phyloP scores from a whole-genome alignment of 352 stramenopile genomes.

The Phytophthora pini region DNA sequence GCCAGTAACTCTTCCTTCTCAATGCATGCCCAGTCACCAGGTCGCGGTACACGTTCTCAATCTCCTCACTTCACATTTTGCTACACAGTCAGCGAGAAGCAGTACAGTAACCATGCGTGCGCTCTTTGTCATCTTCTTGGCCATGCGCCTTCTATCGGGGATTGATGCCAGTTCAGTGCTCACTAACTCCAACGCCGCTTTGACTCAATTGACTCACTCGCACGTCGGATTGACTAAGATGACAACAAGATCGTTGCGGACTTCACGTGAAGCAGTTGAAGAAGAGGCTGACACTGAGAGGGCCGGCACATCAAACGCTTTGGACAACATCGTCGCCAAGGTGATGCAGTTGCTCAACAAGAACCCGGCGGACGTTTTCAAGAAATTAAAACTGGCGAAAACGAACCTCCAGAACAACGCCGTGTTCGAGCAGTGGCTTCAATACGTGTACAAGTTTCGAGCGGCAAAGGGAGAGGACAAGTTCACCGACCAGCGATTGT shows the following conservation, averaged over 20 bases:
- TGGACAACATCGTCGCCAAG: neutral
- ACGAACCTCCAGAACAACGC: neutral
- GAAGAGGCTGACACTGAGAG: neutral
- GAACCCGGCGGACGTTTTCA: constrained; percentile 1
- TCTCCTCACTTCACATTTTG: neutral
- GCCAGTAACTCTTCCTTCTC: no score
- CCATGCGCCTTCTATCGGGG: neutral
- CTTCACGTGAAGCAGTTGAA: neutral
- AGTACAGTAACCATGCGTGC: neutral
- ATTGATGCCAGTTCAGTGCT: neutral
- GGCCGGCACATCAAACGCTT: neutral
- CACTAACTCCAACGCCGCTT: neutral
- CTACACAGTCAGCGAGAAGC: no score
- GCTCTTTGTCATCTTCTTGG: neutral
- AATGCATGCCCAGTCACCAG: no score
- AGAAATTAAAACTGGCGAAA: neutral
- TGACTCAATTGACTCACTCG: neutral
- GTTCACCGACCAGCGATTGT: neutral
- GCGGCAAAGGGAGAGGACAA: neutral
- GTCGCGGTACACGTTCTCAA: neutral
- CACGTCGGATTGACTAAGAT: neutral
- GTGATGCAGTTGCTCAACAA: neutral
- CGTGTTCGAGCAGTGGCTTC: constrained; percentile 4
- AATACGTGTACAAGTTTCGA: constrained; percentile 7
- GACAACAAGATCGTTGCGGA: neutral